Conservation (phyloP, 2,329 filamentous ascomycete species). For the Sporothrix brunneoviolacea region DNA sequence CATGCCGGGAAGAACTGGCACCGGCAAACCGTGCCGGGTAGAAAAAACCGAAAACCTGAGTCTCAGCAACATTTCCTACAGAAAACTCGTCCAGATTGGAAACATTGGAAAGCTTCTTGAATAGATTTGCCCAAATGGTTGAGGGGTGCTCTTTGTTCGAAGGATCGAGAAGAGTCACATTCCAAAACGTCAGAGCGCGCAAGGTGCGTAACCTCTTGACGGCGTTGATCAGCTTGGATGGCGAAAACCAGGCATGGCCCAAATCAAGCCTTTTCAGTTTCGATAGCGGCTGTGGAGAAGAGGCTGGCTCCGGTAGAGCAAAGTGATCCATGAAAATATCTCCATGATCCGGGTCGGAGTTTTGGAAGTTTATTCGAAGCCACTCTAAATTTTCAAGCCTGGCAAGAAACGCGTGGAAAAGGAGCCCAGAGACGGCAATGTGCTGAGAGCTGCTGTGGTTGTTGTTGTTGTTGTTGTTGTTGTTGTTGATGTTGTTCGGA, state of each 20-base stretch:
- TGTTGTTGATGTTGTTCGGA: neutral
- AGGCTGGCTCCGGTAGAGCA: neutral
- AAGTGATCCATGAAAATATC: neutral
- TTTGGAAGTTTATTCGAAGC: conserved; percentile 46
- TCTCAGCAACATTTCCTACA: neutral
- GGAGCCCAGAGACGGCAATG: conserved; percentile 7
- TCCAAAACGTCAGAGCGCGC: neutral
- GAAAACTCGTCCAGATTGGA: neutral
- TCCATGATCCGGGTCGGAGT: neutral
- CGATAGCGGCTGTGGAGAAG: neutral
- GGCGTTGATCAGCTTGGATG: neutral
- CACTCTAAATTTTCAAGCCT: conserved; percentile 38
- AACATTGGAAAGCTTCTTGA: neutral
- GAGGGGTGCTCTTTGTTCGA: neutral
- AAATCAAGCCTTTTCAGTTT: neutral
- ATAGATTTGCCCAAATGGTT: neutral
- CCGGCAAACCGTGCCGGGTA: neutral
- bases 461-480: neutral
- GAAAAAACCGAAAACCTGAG: too few relatives aligned
- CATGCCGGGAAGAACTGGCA: neutral
- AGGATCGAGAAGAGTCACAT: neutral
- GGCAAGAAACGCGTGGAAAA: conserved; percentile 31
- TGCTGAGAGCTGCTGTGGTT: neutral
- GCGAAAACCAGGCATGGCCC: neutral
- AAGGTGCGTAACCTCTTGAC: neutral